Evolutionary conservation across 2,329 filamentous ascomycete species (phyloP), one percentile per base, ranked within the genome.

Genomic region (Clonostachys byssicola): DNA sequence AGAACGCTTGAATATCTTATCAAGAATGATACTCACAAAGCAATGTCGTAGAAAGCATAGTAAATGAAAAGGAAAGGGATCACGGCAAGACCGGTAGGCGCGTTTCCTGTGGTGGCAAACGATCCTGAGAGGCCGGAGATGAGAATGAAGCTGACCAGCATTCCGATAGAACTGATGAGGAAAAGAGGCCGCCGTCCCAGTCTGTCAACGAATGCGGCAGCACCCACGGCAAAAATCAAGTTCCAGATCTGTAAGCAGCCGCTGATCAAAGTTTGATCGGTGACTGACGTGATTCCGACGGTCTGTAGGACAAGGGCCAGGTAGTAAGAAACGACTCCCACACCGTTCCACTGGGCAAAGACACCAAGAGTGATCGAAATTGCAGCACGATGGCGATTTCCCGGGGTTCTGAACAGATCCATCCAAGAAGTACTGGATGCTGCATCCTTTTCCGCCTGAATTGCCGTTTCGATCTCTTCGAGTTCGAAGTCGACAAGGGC

Each of bases 41-140:
- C 70, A 46, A 75, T 67, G 40, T 70, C 62, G 55, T 77, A 70
- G 49, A 67, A 60, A 43, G 73, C 67, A 49, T 64, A 71, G 59
- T 70, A 76, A 48, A 73, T 60, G 54, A 71, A 79, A 18, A 79
- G 67, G 52, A 69, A 70, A 12, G 68, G 70, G 44, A 79, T 71
- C 13, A 75, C 70, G 5, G 65, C 70, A 45, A 69, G 65, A 13
- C 71, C 71, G n/a, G 68, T 65, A 5, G 55, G 42, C 39, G 60
- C 56, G 20, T 48, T 55, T 4, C 58, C 56, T 49, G 54, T 55
- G 14, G 56, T 49, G n/a, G 54, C 47, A 35, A 56, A 63, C 14
- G 59, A 53, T 8, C 66, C 66, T 12, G 66, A 65, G 40, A 59
- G 59, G 1, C 63, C 66, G 3, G 73, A 77, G 65, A 60, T 64